Evolutionary conservation across 345 rosid genomes (phyloP).

Genomic region (Citrus mangshanensis): DNA sequence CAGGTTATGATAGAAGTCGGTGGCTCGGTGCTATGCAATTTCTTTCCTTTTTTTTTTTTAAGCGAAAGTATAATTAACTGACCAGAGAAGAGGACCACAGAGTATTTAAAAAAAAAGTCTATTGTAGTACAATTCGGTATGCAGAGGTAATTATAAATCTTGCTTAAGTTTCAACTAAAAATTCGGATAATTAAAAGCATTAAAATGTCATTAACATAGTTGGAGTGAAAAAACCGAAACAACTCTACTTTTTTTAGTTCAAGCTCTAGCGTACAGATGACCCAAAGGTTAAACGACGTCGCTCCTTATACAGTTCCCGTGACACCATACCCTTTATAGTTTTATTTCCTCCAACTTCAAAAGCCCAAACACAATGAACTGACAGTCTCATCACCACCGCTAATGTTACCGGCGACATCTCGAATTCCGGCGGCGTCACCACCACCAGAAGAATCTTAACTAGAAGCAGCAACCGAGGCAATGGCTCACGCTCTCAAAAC

Average conservation of each 20-base stretch:
- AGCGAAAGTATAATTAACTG: too few species aligned
- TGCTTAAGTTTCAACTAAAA: too few species aligned
- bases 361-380: neutral
- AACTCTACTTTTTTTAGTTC: neutral
- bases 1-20: neutral
- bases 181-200: too few species aligned
- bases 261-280: neutral
- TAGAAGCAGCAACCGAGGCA: neutral
- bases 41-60: too few species aligned
- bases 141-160: too few species aligned
- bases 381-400: constrained; percentile 14
- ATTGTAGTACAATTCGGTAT: too few species aligned
- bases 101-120: neutral
- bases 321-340: neutral
- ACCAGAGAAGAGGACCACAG: neutral
- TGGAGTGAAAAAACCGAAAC: constrained; percentile 18
- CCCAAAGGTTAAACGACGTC: neutral
- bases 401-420: constrained; percentile 23
- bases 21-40: neutral
- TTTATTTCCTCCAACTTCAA: neutral
- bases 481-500: constrained; percentile 61
- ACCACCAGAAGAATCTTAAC: constrained; percentile 10
- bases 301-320: neutral
- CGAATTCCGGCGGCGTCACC: constrained; percentile 27
- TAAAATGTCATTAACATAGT: neutral